Evolutionary conservation across 345 rosid genomes (phyloP), one percentile per base, ranked within the genome.

Genomic region (Camelina laxa): DNA sequence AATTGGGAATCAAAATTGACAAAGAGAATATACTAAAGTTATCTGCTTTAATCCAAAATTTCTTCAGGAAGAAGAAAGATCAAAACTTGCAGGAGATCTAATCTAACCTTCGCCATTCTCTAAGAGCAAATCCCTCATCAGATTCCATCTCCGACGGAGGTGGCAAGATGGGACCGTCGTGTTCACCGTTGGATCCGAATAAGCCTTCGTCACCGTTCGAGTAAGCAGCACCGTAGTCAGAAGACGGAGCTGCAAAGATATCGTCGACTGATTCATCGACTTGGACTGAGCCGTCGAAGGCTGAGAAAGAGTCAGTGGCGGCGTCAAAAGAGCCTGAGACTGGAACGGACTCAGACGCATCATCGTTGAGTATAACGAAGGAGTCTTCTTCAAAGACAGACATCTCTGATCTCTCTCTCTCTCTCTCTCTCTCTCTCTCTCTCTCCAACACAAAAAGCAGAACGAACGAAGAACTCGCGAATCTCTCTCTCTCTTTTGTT

Each of bases 71-170:
- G 1, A 17, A 70, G 63, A 59, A n/a, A 59, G 15, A 35, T 5
- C 5, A 42, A 36, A 59, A 7, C 1, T 15, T 50, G 0, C 5
- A 21, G 27, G 54, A 67, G 61, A 85, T 78, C 74, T 73, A 60
- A 85, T 78, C 74, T 73, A 60, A 92, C 98, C 94, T 88, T 85
- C 96, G 84, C 98, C 96, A 92, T 68, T 92, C 94, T 70, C 85
- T 80, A 27, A 90, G 85, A 67, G 90, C 87, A 45, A 77, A 31
- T 17, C 91, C 93, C 59, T 86, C 91, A 72, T 86, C 93, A 0
- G 81, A 77, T 49, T 19, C 84, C 89, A 87, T 85, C 36, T 88
- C 89, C 11, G 76, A 35, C 5, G 87, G 87, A 10, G 88, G 84
- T 30, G 88, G 93, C 65, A 84, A 75, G 63, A 84, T 70, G 17